Base-by-base conservation (phyloP, 1,139 yeast genomes). In the Lodderomyces pseudojiufengensis region DNA sequence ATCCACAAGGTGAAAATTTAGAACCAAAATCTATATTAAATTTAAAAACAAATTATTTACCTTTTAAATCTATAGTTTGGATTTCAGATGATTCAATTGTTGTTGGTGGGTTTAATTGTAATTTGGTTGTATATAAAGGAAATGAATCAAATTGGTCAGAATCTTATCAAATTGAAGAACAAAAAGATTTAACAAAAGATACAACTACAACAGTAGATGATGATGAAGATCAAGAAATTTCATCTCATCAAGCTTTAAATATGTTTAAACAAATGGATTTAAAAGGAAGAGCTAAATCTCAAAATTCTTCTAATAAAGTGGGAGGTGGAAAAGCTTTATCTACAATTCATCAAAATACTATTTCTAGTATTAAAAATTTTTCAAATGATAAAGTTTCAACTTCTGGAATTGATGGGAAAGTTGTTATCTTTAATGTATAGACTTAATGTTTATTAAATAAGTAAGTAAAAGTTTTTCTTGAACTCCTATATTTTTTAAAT, bases 241-340 rank as follows among this genome's bases (percentile, higher is more conserved):
- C 80, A 20, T 80, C 84, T 41, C 84, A 82, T 48, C 83, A 88
- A 43, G 97, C 97, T 10, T 75, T 92, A 57, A 85, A 85, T 63
- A 87, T 92, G 92, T 94, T 94, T 67, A 83, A 88, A 61, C 96
- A 92, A 61, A 71, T 92, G 73, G 99, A 92, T 62, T 75, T 92
- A 60, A 90, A 88, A 71, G 98, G 98, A 38, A 76, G 86, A 41
- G 80, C 77, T 36, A 18, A 18, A 18, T 7, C n/a, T n/a, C n/a
- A n/a, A n/a, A n/a, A n/a, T n/a, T n/a, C 20, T 18, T 18, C 20
- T 18, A 69, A 73, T 46, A 66, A 71, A 43, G 63, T 69, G 20
- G 44, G 47, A 12, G 46, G 45, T 11, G 55, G 61, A 25, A 71
- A 74, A 38, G 76, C 75, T 34, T 71, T 84, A 54, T 73, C 73